phyloP scores from a whole-genome alignment of 441 rosid genomes.

The Pelargonium citronellum region DNA sequence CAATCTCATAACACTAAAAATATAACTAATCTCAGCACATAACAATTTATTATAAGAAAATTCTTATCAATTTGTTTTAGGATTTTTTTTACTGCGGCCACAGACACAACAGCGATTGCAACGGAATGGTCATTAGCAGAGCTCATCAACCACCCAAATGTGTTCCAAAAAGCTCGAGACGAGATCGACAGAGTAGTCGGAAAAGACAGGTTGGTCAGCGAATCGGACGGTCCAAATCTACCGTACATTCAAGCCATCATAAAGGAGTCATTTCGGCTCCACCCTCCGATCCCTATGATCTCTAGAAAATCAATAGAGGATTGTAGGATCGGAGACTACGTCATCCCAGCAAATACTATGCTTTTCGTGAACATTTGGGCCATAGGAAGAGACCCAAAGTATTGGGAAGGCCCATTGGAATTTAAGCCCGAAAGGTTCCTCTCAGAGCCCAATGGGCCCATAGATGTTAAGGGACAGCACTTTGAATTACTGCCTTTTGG shows the following conservation, averaged over 20 bases:
- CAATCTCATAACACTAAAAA: too few relatives aligned
- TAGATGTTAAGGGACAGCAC: conserved; percentile 42
- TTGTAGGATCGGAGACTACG: not conserved
- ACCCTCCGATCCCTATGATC: conserved; percentile 27
- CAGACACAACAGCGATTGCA: conserved; percentile 35
- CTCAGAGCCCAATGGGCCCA: conserved; percentile 25
- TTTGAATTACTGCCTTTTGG: conserved; percentile 39
- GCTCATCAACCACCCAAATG: conserved; percentile 32
- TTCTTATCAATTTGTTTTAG: conserved; percentile 4
- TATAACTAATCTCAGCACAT: too few relatives aligned
- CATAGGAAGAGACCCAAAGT: conserved; percentile 46
- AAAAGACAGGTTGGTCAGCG: conserved; percentile 18
- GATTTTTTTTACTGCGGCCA: conserved; percentile 26
- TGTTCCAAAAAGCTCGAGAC: conserved; percentile 32
- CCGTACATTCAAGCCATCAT: conserved; percentile 30
- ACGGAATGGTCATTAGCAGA: conserved; percentile 46
- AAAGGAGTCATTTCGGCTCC: conserved; percentile 34
- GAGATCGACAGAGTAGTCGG: conserved; percentile 31
- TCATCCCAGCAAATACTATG: conserved; percentile 43
- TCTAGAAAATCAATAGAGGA: conserved; percentile 1
- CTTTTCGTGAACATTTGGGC: conserved; percentile 43
- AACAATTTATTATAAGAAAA: too few relatives aligned
- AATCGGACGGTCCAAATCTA: conserved; percentile 25
- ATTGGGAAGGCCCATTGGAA: conserved; percentile 52
- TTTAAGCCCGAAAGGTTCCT: conserved; percentile 58